A percentile compares a stretch with the other conserved stretches of the same genome.
Evolutionary conservation across 768 basidiomycete species (phyloP).

Genomic region (Mycena belliarum): DNA sequence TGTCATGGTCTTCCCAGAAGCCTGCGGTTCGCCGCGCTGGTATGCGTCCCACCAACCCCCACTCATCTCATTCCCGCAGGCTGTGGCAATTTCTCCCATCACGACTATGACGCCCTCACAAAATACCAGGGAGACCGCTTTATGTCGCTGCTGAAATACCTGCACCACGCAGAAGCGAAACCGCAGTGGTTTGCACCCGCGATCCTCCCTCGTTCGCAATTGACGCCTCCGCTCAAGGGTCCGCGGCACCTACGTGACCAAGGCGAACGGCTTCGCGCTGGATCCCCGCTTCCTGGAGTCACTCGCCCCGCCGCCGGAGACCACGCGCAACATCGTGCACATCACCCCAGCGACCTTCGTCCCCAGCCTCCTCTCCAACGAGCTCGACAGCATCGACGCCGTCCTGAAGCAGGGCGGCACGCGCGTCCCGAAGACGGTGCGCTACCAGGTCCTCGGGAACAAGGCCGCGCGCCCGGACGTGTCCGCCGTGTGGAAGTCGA

Average conservation of each 20-base stretch:
- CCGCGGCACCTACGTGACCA: conserved; percentile 30
- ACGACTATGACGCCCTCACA: conserved; percentile 32
- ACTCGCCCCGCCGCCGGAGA: not conserved
- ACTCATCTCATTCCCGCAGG: conserved; percentile 14
- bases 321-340: conserved; percentile 21
- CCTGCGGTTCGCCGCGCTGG: conserved; percentile 29
- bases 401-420: conserved; percentile 11
- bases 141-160: conserved; percentile 31
- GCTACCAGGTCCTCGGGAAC: conserved; percentile 20
- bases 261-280: conserved; percentile 8
- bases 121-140: conserved; percentile 35
- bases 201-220: no score
- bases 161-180: conserved; percentile 25
- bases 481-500: conserved; percentile 17
- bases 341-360: conserved; percentile 26
- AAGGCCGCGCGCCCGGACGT: conserved; percentile 23
- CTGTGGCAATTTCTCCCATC: conserved; percentile 31
- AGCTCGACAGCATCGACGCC: conserved; percentile 34
- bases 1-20: conserved; percentile 30
- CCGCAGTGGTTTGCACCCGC: conserved; percentile 7
- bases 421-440: conserved; percentile 13
- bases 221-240: conserved; percentile 6
- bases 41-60: not conserved
- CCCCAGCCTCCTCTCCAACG: conserved; percentile 26
- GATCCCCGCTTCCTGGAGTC: conserved; percentile 17